Base-by-base conservation (phyloP, 495 filamentous ascomycete genomes). In the Aspergillus biplanus region DNA sequence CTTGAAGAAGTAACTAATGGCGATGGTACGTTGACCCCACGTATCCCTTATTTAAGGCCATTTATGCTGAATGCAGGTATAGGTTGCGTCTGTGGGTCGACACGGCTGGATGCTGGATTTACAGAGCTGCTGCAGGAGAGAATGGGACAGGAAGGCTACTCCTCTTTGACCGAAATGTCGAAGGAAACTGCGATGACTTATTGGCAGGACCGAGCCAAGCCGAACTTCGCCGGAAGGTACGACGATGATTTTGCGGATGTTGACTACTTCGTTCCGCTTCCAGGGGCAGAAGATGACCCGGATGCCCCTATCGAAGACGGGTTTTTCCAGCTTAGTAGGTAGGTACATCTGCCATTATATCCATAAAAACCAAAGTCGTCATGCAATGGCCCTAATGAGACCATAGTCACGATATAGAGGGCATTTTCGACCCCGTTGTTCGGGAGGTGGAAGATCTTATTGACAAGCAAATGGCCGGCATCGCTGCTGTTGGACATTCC, bases 351-450 rank as follows among this genome's bases (percentile, higher is more conserved):
- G 21, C 21, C 21, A 27, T 27, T 1, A 27, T 32, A 11, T 0
- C 9, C 5, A 47, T 6, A 21, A 3, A 11, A 32, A 6, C 42
- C 16, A 8, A 9, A 33, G 21, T 32, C 6, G 32, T 16, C 12
- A 15, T 33, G 3, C 31, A 11, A 11, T 16, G 15, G 46, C 13
- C 13, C 56, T 62, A 13, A 52, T 33, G 1, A 39, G 34, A n/a
- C 2, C 53, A 49, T 31, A 78, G 75, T 13, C 55, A 69, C 1
- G 79, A 86, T 21, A 61, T 87, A 21, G 69, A 80, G 42, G 71
- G 60, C 7, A 83, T 87, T 52, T 87, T 87, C 63, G 82, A 87
- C 48, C 83, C 82, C 4, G 81, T 90, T 16, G 75, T 89, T 1
- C 62, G 74, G 16, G 76, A 87, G 37, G 83, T 90, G 12, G 76